Conservation (phyloP, 2,329 filamentous ascomycete genomes). For the Purpureocillium lavendulum region DNA sequence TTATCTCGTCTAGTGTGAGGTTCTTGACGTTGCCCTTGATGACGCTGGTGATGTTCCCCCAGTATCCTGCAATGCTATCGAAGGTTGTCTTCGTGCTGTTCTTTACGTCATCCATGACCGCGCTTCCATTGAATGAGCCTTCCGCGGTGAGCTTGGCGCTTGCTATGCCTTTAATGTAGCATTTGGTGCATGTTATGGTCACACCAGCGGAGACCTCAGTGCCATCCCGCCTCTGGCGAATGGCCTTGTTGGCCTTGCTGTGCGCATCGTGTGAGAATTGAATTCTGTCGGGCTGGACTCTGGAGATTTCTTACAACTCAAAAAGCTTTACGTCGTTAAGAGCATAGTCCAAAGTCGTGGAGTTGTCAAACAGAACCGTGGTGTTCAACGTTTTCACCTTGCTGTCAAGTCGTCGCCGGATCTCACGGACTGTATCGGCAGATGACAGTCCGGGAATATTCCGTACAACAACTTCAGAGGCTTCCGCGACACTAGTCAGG, state of each 20-base stretch:
- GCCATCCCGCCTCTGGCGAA: conserved; percentile 1
- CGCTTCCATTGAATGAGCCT: conserved; percentile 29
- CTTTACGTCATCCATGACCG: conserved; percentile 17
- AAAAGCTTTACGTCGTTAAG: conserved; percentile 6
- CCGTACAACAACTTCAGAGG: conserved; percentile 6
- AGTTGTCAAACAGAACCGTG: conserved; percentile 8
- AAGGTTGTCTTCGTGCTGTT: conserved; percentile 21
- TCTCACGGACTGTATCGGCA: conserved; percentile 6
- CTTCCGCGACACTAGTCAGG: background rate
- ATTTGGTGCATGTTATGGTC: conserved; percentile 11
- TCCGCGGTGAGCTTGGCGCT: conserved; percentile 20
- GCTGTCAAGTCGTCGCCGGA: conserved; percentile 5
- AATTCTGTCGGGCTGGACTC: no score
- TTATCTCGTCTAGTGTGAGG: background rate
- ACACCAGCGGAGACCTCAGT: conserved; percentile 2
- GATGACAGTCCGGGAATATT: conserved; percentile 6
- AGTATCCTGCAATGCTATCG: conserved; percentile 22
- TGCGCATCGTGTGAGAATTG: background rate
- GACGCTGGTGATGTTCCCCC: conserved; percentile 13
- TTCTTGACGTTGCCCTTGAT: conserved; percentile 13
- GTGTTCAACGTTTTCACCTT: conserved; percentile 2
- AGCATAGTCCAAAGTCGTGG: conserved; percentile 3
- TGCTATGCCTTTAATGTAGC: conserved; percentile 8
- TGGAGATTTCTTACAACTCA: conserved; percentile 7
- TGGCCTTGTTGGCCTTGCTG: background rate